phyloP scores from a whole-genome alignment of 805 yeast species.

The Candida berthetii region DNA sequence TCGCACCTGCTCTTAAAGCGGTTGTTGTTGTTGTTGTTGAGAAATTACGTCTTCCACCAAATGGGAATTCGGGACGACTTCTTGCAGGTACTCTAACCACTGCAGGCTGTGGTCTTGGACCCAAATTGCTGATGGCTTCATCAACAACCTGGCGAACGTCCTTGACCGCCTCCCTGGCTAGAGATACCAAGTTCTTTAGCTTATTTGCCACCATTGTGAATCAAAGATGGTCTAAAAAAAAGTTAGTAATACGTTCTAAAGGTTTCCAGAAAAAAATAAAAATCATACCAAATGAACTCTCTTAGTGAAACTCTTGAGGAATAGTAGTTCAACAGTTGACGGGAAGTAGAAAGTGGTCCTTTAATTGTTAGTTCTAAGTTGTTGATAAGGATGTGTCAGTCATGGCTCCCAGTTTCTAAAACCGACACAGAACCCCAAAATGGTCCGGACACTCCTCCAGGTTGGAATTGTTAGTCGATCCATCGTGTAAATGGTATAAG shows the following conservation, averaged over 20 bases:
- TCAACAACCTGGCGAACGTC: conserved; percentile 41
- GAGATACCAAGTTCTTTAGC: conserved; percentile 38
- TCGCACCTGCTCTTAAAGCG: conserved; percentile 3
- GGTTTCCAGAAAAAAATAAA: no score
- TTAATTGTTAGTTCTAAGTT: not conserved
- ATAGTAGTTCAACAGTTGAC: no score
- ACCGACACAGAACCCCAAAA: not conserved
- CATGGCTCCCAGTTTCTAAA: not conserved
- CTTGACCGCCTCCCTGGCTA: conserved; percentile 38
- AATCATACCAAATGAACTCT: no score
- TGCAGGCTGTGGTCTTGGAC: conserved; percentile 26
- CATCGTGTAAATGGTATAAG: no score
- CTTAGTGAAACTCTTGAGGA: no score
- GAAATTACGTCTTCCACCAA: conserved; percentile 20
- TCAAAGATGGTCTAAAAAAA: not conserved
- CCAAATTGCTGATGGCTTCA: conserved; percentile 31
- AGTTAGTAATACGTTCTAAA: no score
- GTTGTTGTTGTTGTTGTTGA: conserved; percentile 5
- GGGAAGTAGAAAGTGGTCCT: no score
- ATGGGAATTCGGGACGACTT: conserved; percentile 10
- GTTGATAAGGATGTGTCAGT: not conserved
- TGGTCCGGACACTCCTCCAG: not conserved
- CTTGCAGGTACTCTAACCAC: conserved; percentile 36
- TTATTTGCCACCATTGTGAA: conserved; percentile 25
- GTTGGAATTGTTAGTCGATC: no score